A percentile compares a stretch with the other conserved stretches of the same genome.
Conservation (phyloP, 768 basidiomycete species). For the Lentinula edodes region DNA sequence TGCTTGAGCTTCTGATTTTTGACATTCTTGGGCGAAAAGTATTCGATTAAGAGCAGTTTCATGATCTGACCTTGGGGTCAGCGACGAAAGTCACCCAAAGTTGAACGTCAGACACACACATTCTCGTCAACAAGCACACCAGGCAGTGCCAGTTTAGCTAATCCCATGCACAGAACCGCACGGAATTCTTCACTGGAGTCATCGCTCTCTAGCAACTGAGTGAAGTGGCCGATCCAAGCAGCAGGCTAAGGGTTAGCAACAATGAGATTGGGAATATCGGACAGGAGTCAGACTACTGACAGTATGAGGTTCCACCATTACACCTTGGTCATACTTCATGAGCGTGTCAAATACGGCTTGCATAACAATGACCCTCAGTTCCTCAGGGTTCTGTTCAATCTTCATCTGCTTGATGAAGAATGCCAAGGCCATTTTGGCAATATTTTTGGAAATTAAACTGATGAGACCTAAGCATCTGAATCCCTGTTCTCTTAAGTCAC, state of each 20-base stretch:
- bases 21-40: constrained; percentile 74
- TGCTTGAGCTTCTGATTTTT: constrained; percentile 84
- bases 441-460: neutral
- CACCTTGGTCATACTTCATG: constrained; percentile 71
- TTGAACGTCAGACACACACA: constrained; percentile 34
- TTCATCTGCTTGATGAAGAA: constrained; percentile 4
- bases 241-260: constrained; percentile 33
- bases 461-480: constrained; percentile 2
- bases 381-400: constrained; percentile 30
- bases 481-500: neutral
- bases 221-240: constrained; percentile 44
- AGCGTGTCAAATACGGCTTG: constrained; percentile 81
- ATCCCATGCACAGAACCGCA: constrained; percentile 70
- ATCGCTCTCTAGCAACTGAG: constrained; percentile 45
- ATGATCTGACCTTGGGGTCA: constrained; percentile 36
- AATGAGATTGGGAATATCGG: neutral
- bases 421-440: neutral
- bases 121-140: constrained; percentile 70
- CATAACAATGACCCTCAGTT: constrained; percentile 64
- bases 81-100: constrained; percentile 31
- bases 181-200: constrained; percentile 38
- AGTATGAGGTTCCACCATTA: constrained; percentile 35
- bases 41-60: constrained; percentile 35
- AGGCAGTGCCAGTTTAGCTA: constrained; percentile 80
- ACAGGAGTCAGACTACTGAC: constrained; percentile 17